Base-by-base conservation (phyloP, 192 early-diverging fungal species). In the Mortierella hygrophila region DNA sequence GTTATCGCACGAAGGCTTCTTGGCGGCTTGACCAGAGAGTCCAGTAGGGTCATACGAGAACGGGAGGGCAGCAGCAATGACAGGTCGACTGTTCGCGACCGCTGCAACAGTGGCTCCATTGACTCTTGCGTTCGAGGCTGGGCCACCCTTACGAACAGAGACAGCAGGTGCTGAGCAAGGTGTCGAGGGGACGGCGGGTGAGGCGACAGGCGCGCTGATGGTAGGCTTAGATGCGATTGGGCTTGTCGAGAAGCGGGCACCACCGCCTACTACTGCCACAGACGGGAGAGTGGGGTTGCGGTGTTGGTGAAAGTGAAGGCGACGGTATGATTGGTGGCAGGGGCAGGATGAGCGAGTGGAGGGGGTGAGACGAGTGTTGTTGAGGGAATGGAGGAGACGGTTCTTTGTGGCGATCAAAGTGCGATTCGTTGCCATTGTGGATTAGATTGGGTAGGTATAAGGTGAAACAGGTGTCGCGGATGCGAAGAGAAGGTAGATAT, bases 1-100 rank as follows among this genome's bases (percentile, higher is more conserved):
- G 35, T 72, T 69, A 23, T 82, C 81, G 40, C 84, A 86, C 0
- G 84, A 86, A 11, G 84, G 84, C 35, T 86, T 81, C 44, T 86
- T 86, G 60, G 73, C 68, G 10, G 76, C 60, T 37, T 80, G 74
- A 1, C 79, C 72, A 55, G 84, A 86, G 26, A 86, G 75, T n/a
- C 84, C 84, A 11, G 79, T 86, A 20, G 84, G 84, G 18, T 86
- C 84, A 41, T 86, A 86, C 6, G 76, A 81, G 68, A 86, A 86
- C 1, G 84, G 84, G 18, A 86, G 40, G 5, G 77, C 49, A 54
- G 60, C 42, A 32, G 65, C 69, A 10, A 49, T 4, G 29, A 41
- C 32, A 8, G 68, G n/a, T 2, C 35, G 70, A 72, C n/a, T 42
- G 38, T 75, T 47, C 7, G 35, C 54, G 47, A 40, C 41, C 3